Evolutionary conservation across 1,284 basidiomycete genomes (phyloP), one percentile per base, ranked within the genome.

Genomic region (Boletus hoseneyae): DNA sequence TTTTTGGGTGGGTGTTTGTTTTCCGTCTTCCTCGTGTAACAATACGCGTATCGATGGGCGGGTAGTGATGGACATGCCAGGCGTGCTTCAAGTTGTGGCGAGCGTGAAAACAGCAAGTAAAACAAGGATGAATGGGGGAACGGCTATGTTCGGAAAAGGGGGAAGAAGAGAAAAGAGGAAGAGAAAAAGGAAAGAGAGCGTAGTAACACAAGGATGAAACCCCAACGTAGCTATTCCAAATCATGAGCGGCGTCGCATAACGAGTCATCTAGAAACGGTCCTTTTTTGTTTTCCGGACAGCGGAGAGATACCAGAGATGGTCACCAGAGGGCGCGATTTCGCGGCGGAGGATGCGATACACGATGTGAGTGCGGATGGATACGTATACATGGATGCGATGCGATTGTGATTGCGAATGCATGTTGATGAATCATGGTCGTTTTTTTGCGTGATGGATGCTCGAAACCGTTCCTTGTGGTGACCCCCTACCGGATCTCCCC

Each of bases 201-300:
- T 43, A 48, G 45, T 43, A 41, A 43, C 43, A 56, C 56, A 52
- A 38, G 19, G 32, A 53, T 37, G 39, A 35, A 49, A 47, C 18
- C 43, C 45, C 48, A 38, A 44, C 43, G 23, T 12, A 48, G 35
- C 37, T 16, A 43, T 50, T 49, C 51, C 47, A 40, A 45, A 42
- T 45, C 47, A 35, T 41, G 40, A 45, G 25, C 10, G 45, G 42
- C 34, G 38, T 23, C 44, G n/a, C 45, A 45, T 37, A 40, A 39
- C 10, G 16, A 51, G 36, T 46, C 29, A 33, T 59, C 48, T 56
- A 55, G 29, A 46, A 27, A 36, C 4, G 15, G 30, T 37, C 47
- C 30, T 25, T 39, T 32, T 43, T 40, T 44, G 7, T 30, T 13
- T 45, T 37, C 19, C 54, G 57, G 52, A 58, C 55, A 55, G 51